A percentile compares a stretch with the other conserved stretches of the same genome.
Conservation (phyloP, 176 grass and related monocot species). For the Lolium multiflorum region DNA sequence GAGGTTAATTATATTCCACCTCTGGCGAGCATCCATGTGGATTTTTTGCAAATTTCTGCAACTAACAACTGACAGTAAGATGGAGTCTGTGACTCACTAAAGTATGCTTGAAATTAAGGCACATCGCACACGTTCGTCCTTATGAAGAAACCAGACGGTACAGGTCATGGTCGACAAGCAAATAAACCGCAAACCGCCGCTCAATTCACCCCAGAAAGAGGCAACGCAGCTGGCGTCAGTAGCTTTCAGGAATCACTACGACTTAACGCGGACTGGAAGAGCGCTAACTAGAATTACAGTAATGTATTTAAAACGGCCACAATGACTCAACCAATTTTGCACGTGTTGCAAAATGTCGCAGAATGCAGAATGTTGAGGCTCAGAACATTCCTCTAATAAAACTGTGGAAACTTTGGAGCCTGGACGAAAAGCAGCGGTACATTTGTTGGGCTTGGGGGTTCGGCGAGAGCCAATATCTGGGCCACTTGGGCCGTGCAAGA, state of each 20-base stretch:
- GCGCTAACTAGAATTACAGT: no score
- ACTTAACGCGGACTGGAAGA: background rate
- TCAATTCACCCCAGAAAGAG: background rate
- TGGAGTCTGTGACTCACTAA: no score
- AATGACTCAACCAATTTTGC: background rate
- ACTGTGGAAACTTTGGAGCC: background rate
- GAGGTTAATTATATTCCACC: background rate
- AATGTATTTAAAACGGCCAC: background rate
- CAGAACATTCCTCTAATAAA: background rate
- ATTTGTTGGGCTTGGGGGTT: no score
- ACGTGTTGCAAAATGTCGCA: background rate
- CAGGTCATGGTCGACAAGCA: no score
- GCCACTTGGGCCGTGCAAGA: no score
- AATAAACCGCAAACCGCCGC: no score
- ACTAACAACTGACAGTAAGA: background rate
- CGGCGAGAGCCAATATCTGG: no score
- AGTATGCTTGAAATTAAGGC: constrained; percentile 16
- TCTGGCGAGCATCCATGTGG: background rate
- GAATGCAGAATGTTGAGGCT: background rate
- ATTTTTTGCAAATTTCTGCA: constrained; percentile 25
- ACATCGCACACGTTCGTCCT: background rate
- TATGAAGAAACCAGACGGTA: no score
- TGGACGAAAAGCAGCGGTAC: background rate
- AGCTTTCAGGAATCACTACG: background rate
- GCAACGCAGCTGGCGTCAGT: background rate